Base-by-base conservation (phyloP, 148 eudicot genomes). In the Chenopodium suecicum region DNA sequence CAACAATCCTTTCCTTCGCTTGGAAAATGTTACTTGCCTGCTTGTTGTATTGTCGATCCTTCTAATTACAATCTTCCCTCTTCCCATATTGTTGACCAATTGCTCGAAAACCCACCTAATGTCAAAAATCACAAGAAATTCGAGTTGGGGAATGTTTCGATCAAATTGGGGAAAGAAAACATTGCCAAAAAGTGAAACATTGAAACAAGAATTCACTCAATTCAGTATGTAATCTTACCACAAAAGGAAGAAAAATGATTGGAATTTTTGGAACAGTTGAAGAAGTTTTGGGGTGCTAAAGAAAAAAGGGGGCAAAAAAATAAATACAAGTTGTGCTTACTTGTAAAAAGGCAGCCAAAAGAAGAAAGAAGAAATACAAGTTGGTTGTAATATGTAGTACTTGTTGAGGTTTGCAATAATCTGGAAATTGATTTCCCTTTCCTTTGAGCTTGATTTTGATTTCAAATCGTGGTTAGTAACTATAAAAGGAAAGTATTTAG, bases 21-120 rank as follows among this genome's bases (percentile, higher is more conserved):
- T 90, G 11, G 92, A 90, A 82, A 90, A 90, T 73, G 92, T 90
- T 73, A 90, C 92, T 76, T 90, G 92, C 78, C 92, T 88, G 78
- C 90, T 88, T 17, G 92, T 90, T 19, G 90, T 85, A 70, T 90
- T 87, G 31, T 90, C 92, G 78, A 90, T 90, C 83, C 91, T 87
- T 80, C 90, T 75, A 60, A 90, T 90, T 74, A 86, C 89, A 76
- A 90, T 90, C 90, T 90, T 90, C 27, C 92, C 92, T 66, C 92
- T 84, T 80, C 89, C 91, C 92, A 90, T 90, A 69, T 74, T 64
- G 56, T 27, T 58, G 23, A 75, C 48, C 29, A 37, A 29, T 34
- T 72, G 22, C 72, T 60, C 16, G 1, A 54, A 60, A 82, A 19
- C 31, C 12, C 20, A 68, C 50, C 54, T 64, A 48, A 31, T 14